Conservation (phyloP, 2,329 filamentous ascomycete species). For the Penicillium verrucosum region DNA sequence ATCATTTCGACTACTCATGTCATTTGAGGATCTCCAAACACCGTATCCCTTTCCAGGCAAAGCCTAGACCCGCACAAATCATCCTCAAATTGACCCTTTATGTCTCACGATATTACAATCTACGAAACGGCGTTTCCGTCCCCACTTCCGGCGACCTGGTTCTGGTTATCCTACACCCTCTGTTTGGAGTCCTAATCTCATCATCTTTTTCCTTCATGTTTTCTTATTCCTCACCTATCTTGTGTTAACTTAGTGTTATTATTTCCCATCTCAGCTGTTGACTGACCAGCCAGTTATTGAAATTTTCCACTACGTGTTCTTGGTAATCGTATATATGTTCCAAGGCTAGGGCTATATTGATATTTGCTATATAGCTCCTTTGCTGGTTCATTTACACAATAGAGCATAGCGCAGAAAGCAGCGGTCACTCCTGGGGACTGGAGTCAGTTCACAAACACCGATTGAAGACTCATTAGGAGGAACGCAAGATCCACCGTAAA, state of each 20-base stretch:
- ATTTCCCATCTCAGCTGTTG: neutral
- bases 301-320: neutral
- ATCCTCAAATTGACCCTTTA: conserved; percentile 23
- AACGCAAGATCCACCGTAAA: neutral
- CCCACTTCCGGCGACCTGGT: conserved; percentile 14
- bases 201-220: conserved; percentile 5
- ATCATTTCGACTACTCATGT: neutral
- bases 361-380: neutral
- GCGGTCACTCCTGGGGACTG: neutral
- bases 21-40: neutral
- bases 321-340: neutral
- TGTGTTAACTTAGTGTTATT: conserved; percentile 6
- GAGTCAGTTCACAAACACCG: neutral
- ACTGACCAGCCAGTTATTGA: neutral
- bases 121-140: conserved; percentile 24
- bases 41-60: conserved; percentile 7
- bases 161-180: neutral
- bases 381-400: neutral
- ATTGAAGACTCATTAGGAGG: neutral
- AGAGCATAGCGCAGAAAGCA: neutral
- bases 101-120: conserved; percentile 25
- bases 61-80: neutral
- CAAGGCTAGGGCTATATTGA: neutral
- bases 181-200: conserved; percentile 4
- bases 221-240: conserved; percentile 10